Base-by-base conservation (phyloP, 1,139 yeast genomes). In the Fermentozyma sake region DNA sequence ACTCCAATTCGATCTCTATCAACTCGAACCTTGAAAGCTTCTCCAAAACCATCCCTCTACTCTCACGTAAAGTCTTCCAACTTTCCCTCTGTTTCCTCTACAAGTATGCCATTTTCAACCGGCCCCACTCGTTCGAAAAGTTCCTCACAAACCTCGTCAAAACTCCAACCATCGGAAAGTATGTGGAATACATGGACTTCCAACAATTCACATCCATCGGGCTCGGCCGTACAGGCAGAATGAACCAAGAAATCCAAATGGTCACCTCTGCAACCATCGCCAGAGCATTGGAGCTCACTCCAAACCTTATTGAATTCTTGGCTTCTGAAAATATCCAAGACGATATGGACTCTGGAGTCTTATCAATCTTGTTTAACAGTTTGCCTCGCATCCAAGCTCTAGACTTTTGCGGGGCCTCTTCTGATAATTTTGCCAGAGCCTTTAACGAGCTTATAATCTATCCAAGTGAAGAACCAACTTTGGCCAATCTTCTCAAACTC, bases 191-290 rank as follows among this genome's bases (percentile, higher is more conserved):
- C 34, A 70, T 87, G 45, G 96, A 87, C 57, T 87, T 87, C 48
- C 84, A 83, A 47, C 91, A 85, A 38, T 82, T 87, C 50, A 86
- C 96, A 0, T 81, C 93, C 2, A 80, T 89, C 28, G 96, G 96
- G 0, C 65, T 87, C 28, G 96, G 96, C 3, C 66, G 96, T 38
- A 83, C 96, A 0, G 85, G 85, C 6, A 72, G 82, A 41, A 86
- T 86, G 95, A 87, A 84, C 56, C 79, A 76, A 52, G 94, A 84
- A 54, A 87, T 87, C 41, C 94, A 86, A 54, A 84, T 86, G 84
- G 86, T 87, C 23, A 87, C 96, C 1, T 67, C 80, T 24, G 58
- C 65, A 16, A 87, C 96, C 3, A 76, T 87, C 18, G 52, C 72
- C 27, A 61, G 69, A 19, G 84, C 86, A 31, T 61, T 87, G 21